A percentile compares a stretch with the other conserved stretches of the same genome.
Evolutionary conservation across 805 yeast genomes (phyloP).

Genomic region (Ogataea chonburiensis): DNA sequence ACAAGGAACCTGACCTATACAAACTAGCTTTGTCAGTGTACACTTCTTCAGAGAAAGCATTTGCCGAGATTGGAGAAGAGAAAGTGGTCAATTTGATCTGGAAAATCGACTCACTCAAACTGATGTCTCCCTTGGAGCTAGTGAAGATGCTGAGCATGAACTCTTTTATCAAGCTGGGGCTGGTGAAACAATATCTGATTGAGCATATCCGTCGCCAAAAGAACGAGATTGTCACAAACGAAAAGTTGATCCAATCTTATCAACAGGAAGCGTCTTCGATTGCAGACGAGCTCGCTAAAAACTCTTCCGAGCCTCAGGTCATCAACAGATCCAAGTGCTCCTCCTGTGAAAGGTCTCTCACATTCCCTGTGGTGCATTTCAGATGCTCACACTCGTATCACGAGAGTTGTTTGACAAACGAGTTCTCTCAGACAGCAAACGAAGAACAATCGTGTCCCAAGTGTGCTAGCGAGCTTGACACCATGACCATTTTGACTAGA

Average conservation of each 20-base stretch:
- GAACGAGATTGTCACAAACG: constrained; percentile 66
- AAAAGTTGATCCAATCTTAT: constrained; percentile 64
- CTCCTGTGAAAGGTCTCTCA: constrained; percentile 62
- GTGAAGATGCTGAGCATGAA: constrained; percentile 65
- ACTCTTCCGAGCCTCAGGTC: constrained; percentile 47
- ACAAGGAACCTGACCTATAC: constrained; percentile 61
- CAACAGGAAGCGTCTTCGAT: constrained; percentile 61
- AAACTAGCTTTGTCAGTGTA: constrained; percentile 62
- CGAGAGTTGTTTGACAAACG: constrained; percentile 55
- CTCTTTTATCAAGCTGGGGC: constrained; percentile 58
- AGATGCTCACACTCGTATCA: constrained; percentile 86
- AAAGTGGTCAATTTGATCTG: constrained; percentile 49
- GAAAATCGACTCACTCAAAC: constrained; percentile 47
- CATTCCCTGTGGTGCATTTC: constrained; percentile 80
- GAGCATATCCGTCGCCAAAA: constrained; percentile 58
- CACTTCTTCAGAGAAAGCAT: constrained; percentile 52
- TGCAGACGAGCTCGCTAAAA: constrained; percentile 49
- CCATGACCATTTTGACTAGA: constrained; percentile 53
- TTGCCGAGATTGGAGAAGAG: constrained; percentile 51
- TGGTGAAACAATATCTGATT: constrained; percentile 66
- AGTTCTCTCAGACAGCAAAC: constrained; percentile 19
- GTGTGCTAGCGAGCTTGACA: constrained; percentile 71
- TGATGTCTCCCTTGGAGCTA: constrained; percentile 74
- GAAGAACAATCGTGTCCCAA: constrained; percentile 55
- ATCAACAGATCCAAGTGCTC: constrained; percentile 65